Evolutionary conservation across 225 moss, liverwort and hornwort species (phyloP).

Genomic region (Sphagnum contortum): DNA sequence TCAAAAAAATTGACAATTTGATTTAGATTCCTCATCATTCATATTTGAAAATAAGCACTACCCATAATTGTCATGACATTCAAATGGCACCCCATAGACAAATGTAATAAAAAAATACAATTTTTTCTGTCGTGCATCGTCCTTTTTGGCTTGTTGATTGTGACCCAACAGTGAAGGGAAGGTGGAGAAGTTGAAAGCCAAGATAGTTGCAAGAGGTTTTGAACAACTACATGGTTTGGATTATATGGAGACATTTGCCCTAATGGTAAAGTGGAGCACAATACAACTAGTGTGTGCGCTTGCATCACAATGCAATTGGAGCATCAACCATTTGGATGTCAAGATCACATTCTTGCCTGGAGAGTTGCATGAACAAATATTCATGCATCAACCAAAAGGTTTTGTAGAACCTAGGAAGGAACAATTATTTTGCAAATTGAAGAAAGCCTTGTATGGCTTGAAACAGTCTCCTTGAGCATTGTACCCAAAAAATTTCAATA

Average conservation of each 20-base stretch:
- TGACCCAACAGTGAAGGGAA: background rate
- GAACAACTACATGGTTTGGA: background rate
- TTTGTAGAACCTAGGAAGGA: background rate
- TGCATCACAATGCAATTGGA: background rate
- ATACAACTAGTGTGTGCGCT: background rate
- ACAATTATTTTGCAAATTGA: background rate
- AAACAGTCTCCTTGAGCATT: slow-evolving; percentile 5
- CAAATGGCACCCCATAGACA: too few species aligned
- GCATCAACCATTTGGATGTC: background rate
- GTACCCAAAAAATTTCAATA: slow-evolving; percentile 1
- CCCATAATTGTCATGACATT: too few species aligned
- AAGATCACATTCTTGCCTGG: slow-evolving; percentile 9
- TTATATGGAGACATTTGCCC: slow-evolving; percentile 2
- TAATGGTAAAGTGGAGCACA: slow-evolving; percentile 4
- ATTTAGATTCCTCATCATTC: too few species aligned
- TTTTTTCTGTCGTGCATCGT: too few species aligned
- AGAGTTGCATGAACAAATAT: slow-evolving; percentile 4
- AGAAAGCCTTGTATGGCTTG: slow-evolving; percentile 4
- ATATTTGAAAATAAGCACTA: too few species aligned
- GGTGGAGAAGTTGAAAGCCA: background rate
- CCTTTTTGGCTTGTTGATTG: too few species aligned
- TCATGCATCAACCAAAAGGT: slow-evolving; percentile 5
- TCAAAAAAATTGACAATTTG: too few species aligned
- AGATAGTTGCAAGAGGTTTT: slow-evolving; percentile 5
- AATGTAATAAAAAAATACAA: too few species aligned